Base-by-base conservation (phyloP, 2,329 filamentous ascomycete species). In the Trichoderma aggressivum region DNA sequence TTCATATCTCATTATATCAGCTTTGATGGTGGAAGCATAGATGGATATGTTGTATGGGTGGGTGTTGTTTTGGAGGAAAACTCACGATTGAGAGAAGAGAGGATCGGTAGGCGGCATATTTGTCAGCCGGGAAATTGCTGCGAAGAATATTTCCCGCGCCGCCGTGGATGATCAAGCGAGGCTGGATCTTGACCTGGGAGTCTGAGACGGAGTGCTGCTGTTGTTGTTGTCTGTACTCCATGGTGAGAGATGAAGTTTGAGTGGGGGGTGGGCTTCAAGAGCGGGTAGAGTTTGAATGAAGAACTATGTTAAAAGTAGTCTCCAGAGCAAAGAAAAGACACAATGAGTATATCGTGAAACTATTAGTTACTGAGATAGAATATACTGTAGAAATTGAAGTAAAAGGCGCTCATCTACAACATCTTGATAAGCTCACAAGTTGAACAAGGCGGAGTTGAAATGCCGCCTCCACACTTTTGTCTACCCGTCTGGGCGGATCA, bases 81-180 rank as follows among this genome's bases (percentile, higher is more conserved):
- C 79, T 72, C 75, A 92, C 88, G 75, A 92, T 91, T 3, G 81
- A 81, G 24, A 91, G 81, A 21, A 94, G 85, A 0, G 90, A 87
- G 30, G 82, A 75, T 66, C 89, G 87, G 80, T 91, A 92, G 67
- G 84, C 80, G 14, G 80, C 77, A 76, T 90, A 91, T 72, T 87
- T 84, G 21, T 86, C 82, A 0, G 86, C 86, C 5, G 89, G 84
- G 53, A 92, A 85, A 71, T 85, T 88, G 8, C 84, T 79, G 4
- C 87, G 90, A 30, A 84, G 85, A 75, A 93, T 90, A 77, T 91
- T 90, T 61, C 91, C 91, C 2, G 92, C 91, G 39, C 91, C 91
- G 77, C 91, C 92, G 76, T 93, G 91, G 76, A 93, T 88, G 77
- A 92, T 90, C 36, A 92, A 78, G 11, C 89, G 85, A 4, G 90